Percentiles rank a stretch among this genome's conserved stretches.
These are phyloP conservation scores for Hymenoscyphus repandus DNA, from an alignment of 2,329 filamentous ascomycete genomes.

Conservation along the genomic window DNA sequence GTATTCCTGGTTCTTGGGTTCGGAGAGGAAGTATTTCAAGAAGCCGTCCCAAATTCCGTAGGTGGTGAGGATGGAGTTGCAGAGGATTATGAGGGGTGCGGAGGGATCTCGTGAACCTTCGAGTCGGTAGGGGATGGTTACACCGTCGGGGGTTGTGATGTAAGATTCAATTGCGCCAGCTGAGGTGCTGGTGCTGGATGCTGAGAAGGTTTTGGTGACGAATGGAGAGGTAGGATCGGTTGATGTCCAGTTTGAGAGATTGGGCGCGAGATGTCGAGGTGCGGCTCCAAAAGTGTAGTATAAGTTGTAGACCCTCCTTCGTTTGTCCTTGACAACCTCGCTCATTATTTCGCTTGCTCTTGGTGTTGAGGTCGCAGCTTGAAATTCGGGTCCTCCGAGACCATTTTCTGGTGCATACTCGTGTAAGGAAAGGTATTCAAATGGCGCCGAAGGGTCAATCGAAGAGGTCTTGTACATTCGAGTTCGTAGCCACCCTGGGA, in stretches of 20 bases:
- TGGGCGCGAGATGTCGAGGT: slow-evolving; percentile 56
- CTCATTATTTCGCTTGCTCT: slow-evolving; percentile 55
- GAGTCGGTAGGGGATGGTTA: slow-evolving; percentile 66
- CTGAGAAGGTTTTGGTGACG: slow-evolving; percentile 27
- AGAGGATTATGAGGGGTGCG: slow-evolving; percentile 69
- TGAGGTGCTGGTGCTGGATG: slow-evolving; percentile 36
- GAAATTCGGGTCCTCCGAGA: slow-evolving; percentile 57
- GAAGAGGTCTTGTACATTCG: slow-evolving; percentile 63
- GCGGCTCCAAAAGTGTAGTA: slow-evolving; percentile 78
- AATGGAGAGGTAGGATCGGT: slow-evolving; percentile 39
- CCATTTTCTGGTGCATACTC: slow-evolving; percentile 67
- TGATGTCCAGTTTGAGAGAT: slow-evolving; percentile 32
- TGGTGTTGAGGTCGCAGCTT: slow-evolving; percentile 56
- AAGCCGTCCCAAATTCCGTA: slow-evolving; percentile 78
- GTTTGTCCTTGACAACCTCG: slow-evolving; percentile 52
- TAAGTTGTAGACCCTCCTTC: slow-evolving; percentile 59
- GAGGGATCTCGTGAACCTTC: slow-evolving; percentile 63
- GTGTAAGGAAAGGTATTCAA: slow-evolving; percentile 62
- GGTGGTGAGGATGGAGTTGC: slow-evolving; percentile 75
- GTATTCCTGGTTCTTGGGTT: slow-evolving; percentile 40
- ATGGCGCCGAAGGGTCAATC: slow-evolving; percentile 51
- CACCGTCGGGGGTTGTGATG: slow-evolving; percentile 62
- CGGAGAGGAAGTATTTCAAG: slow-evolving; percentile 36
- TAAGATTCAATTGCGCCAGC: slow-evolving; percentile 58
- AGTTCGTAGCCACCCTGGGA: slow-evolving; percentile 74